Percentiles rank a stretch among this genome's conserved stretches.
Evolutionary conservation across 352 stramenopile species (phyloP).

Genomic region (Phytophthora macrochlamydospora): DNA sequence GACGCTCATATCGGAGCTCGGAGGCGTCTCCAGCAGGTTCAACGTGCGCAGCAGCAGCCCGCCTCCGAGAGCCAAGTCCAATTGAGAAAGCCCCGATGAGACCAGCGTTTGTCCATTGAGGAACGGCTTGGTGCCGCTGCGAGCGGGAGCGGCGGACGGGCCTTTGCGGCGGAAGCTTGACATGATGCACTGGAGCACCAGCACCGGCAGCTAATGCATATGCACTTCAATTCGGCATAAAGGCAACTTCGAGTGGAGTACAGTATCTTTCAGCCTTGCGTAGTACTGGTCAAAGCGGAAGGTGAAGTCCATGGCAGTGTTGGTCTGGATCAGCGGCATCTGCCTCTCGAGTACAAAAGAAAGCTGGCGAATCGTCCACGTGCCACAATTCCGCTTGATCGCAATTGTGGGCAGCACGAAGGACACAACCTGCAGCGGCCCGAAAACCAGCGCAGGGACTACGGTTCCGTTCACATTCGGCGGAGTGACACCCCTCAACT

Average conservation of each 20-base stretch:
- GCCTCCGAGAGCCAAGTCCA: slow-evolving; percentile 62
- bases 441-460: slow-evolving; percentile 22
- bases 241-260: too few species aligned
- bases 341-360: slow-evolving; percentile 26
- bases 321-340: slow-evolving; percentile 22
- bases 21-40: slow-evolving; percentile 49
- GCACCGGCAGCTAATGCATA: too few species aligned
- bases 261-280: too few species aligned
- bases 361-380: slow-evolving; percentile 21
- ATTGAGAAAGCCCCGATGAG: slow-evolving; percentile 53
- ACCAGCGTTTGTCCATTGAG: slow-evolving; percentile 70
- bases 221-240: too few species aligned
- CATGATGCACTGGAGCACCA: slow-evolving; percentile 20
- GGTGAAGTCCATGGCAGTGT: neutral
- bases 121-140: slow-evolving; percentile 68
- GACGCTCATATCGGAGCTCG: slow-evolving; percentile 1
- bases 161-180: slow-evolving; percentile 55
- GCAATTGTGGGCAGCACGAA: slow-evolving; percentile 13
- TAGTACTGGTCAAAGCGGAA: too few species aligned
- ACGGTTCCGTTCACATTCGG: slow-evolving; percentile 8
- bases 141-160: neutral
- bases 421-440: slow-evolving; percentile 20
- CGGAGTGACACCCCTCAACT: slow-evolving; percentile 15
- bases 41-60: slow-evolving; percentile 59
- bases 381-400: slow-evolving; percentile 15